A percentile compares a stretch with the other conserved stretches of the same genome.
Evolutionary conservation across 2,329 filamentous ascomycete species (phyloP).

Genomic region (Monosporascus sp.): DNA sequence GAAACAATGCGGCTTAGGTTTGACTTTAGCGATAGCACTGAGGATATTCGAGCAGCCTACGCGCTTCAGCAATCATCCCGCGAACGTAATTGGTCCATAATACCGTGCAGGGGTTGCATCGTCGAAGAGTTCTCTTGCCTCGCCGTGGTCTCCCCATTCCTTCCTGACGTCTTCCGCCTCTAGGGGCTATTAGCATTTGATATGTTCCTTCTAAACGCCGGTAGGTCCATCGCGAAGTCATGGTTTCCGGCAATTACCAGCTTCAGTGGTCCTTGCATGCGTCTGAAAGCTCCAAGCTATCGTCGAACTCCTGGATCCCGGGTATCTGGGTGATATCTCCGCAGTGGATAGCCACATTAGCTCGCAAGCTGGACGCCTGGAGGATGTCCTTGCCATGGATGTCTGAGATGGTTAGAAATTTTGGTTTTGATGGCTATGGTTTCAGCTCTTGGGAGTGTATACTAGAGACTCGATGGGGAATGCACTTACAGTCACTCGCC

Average conservation of each 20-base stretch:
- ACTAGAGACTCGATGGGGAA: no score
- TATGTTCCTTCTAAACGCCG: conserved; percentile 30
- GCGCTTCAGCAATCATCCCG: conserved; percentile 15
- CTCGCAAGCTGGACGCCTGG: conserved; percentile 3
- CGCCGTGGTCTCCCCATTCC: conserved; percentile 35
- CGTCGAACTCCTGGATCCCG: conserved; percentile 33
- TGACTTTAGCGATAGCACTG: conserved; percentile 35
- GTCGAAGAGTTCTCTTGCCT: conserved; percentile 33
- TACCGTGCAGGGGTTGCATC: conserved; percentile 25
- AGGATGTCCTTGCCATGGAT: conserved; percentile 25
- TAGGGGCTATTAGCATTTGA: not conserved
- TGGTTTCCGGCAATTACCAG: conserved; percentile 48
- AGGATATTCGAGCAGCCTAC: conserved; percentile 42
- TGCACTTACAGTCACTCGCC: no score
- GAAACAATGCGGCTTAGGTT: conserved; percentile 49
- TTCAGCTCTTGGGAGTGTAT: no score
- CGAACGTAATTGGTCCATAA: conserved; percentile 35
- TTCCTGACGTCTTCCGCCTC: conserved; percentile 14
- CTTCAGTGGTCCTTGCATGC: conserved; percentile 39
- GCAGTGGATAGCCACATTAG: conserved; percentile 44
- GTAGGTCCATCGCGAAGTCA: conserved; percentile 38
- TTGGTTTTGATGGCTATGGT: no score
- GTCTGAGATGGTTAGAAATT: conserved; percentile 30
- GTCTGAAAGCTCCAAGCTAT: conserved; percentile 32
- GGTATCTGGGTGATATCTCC: conserved; percentile 44